Conservation (phyloP, 768 basidiomycete genomes). For the Suillus decipiens region DNA sequence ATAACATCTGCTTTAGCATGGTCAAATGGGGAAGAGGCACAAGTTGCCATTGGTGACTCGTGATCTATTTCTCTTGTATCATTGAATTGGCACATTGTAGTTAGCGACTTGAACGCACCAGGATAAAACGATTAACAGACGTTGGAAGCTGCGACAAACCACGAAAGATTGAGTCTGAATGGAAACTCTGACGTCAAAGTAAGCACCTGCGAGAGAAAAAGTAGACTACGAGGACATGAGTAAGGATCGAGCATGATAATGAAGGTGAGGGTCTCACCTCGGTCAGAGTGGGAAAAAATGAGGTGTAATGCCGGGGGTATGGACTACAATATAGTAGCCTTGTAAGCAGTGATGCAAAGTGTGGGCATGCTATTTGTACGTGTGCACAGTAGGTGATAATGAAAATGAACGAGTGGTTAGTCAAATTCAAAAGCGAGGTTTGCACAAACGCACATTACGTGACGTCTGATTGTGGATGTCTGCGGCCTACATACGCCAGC, state of each 20-base stretch:
- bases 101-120: neutral
- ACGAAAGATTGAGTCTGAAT: neutral
- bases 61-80: neutral
- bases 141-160: neutral
- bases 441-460: neutral
- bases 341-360: neutral
- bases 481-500: too few species aligned
- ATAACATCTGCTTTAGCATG: slow-evolving; percentile 27
- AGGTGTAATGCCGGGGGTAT: neutral
- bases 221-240: neutral
- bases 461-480: too few species aligned
- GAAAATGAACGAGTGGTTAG: neutral
- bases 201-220: neutral
- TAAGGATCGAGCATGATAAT: neutral
- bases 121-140: neutral
- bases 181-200: neutral
- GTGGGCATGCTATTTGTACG: neutral
- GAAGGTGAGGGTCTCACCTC: neutral
- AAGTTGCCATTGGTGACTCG: neutral
- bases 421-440: neutral
- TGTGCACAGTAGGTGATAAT: neutral
- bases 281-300: neutral
- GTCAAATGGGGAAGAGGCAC: slow-evolving; percentile 24
- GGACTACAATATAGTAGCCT: neutral
- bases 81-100: neutral